A percentile compares a stretch with the other conserved stretches of the same genome.
These are phyloP conservation scores for Phytopythium vexans DNA, from an alignment of 352 stramenopile species.

Conservation along the genomic window DNA sequence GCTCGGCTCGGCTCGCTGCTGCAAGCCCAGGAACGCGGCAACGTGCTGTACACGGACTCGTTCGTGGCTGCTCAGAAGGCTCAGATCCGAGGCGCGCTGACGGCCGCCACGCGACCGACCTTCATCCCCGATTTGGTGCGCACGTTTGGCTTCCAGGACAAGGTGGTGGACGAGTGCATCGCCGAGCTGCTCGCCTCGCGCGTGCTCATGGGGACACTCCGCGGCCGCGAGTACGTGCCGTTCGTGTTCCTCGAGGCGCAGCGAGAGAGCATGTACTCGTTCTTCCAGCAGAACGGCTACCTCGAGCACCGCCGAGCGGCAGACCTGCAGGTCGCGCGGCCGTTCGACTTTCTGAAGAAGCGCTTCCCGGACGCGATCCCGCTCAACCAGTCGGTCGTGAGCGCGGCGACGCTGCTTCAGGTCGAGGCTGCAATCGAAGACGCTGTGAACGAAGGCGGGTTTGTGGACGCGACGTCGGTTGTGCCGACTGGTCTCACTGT, in stretches of 20 bases:
- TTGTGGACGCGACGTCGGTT: slow-evolving; percentile 56
- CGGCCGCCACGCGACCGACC: slow-evolving; percentile 56
- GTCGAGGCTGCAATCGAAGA: slow-evolving; percentile 72
- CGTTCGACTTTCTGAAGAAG: slow-evolving; percentile 74
- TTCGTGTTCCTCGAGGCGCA: slow-evolving; percentile 76
- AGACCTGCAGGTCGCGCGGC: slow-evolving; percentile 58
- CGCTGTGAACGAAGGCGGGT: slow-evolving; percentile 57
- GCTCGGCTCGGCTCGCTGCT: slow-evolving; percentile 61
- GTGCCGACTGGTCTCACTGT: slow-evolving; percentile 55
- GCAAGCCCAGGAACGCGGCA: slow-evolving; percentile 53
- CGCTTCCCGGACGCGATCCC: slow-evolving; percentile 64
- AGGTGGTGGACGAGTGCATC: slow-evolving; percentile 55
- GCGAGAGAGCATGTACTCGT: slow-evolving; percentile 75
- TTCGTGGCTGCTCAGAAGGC: slow-evolving; percentile 68
- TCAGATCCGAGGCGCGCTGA: slow-evolving; percentile 61
- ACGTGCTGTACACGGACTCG: slow-evolving; percentile 74
- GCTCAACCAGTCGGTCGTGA: slow-evolving; percentile 66
- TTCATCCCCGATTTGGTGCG: slow-evolving; percentile 69
- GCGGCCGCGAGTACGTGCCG: slow-evolving; percentile 75
- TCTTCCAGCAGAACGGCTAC: slow-evolving; percentile 85
- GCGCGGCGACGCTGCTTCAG: slow-evolving; percentile 51
- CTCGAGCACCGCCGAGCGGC: slow-evolving; percentile 52
- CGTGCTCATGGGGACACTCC: slow-evolving; percentile 57
- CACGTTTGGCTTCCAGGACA: slow-evolving; percentile 57
- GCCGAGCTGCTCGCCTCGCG: slow-evolving; percentile 48